Evolutionary conservation across 768 basidiomycete genomes (phyloP), one percentile per base, ranked within the genome.

Genomic region (Kwoniella dejecticola): DNA sequence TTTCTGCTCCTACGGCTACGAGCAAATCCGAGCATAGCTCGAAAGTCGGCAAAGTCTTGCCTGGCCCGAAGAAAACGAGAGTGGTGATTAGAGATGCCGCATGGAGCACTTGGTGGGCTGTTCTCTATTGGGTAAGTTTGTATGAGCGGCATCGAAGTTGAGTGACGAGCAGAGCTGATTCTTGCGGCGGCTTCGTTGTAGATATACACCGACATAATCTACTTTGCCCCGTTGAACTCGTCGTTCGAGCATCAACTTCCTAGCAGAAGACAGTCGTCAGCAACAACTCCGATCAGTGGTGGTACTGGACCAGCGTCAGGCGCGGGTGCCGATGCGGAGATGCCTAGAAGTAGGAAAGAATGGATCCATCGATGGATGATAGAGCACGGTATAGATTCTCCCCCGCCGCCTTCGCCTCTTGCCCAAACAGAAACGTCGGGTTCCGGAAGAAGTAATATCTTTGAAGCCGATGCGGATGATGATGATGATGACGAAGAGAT

Each of bases 121-220:
- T 87, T 26, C 80, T 93, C 12, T 91, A 90, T 79, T 93, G 90
- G 78, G 90, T 90, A 68, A 79, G 84, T n/a, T n/a, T 24, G 2
- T 26, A 11, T 26, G 52, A 53, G 10, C 33, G 33, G 23, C 7
- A 4, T 38, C 4, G 11, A 38, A 17, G 8, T 30, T 52, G 13
- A n/a, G n/a, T n/a, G n/a, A n/a, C n/a, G n/a, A n/a, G n/a, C n/a
- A n/a, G n/a, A n/a, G n/a, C n/a, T n/a, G n/a, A n/a, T n/a, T n/a
- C n/a, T n/a, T n/a, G n/a, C n/a, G n/a, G n/a, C n/a, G n/a, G n/a
- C n/a, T n/a, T n/a, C n/a, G n/a, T 13, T 31, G 54, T 44, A 91
- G 90, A 81, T 93, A 24, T 94, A 93, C 75, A 93, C 91, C 15
- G 89, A 91, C 69, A 83, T 83, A 26, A 88, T 93, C 64, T 83